Percentiles rank a stretch among this genome's conserved stretches.
Evolutionary conservation across 2,329 filamentous ascomycete species (phyloP).

Genomic region (Chrysoporthe cubensis): DNA sequence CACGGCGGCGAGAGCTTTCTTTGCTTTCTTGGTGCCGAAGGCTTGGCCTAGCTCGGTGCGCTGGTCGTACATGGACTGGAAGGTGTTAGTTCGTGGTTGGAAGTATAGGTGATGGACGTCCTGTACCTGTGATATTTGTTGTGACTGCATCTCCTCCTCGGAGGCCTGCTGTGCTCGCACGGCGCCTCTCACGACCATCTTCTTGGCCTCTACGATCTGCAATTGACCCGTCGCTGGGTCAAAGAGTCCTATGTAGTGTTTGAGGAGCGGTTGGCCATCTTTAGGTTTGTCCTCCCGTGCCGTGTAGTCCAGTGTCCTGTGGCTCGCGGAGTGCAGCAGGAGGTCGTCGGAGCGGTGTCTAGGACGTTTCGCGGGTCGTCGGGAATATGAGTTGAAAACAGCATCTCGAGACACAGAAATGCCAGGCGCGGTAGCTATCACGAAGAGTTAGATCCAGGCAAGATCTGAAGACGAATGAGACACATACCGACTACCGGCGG

Average conservation of each 20-base stretch:
- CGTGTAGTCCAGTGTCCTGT: conserved; percentile 63
- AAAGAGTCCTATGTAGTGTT: conserved; percentile 68
- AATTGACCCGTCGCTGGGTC: conserved; percentile 63
- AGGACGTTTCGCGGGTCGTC: conserved; percentile 41
- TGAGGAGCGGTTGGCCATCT: conserved; percentile 50
- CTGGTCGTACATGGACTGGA: conserved; percentile 62
- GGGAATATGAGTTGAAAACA: conserved; percentile 54
- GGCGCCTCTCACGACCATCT: conserved; percentile 62
- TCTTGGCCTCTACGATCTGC: conserved; percentile 65
- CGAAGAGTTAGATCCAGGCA: neutral
- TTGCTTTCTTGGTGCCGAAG: conserved; percentile 85
- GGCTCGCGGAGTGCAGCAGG: conserved; percentile 60
- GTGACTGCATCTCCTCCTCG: conserved; percentile 48
- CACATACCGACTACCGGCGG: conserved; percentile 40
- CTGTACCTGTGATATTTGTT: conserved; percentile 42
- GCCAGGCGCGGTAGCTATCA: conserved; percentile 47
- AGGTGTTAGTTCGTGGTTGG: conserved; percentile 19
- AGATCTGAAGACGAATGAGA: neutral
- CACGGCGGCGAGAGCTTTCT: conserved; percentile 72
- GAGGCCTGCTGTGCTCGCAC: conserved; percentile 60
- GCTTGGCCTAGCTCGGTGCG: conserved; percentile 73
- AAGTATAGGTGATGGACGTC: neutral
- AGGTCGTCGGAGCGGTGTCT: conserved; percentile 49
- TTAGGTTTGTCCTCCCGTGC: conserved; percentile 55
- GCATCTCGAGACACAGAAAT: conserved; percentile 42